A percentile compares a stretch with the other conserved stretches of the same genome.
Conservation (phyloP, 2,329 filamentous ascomycete species). For the Ceratocystis albifundus region DNA sequence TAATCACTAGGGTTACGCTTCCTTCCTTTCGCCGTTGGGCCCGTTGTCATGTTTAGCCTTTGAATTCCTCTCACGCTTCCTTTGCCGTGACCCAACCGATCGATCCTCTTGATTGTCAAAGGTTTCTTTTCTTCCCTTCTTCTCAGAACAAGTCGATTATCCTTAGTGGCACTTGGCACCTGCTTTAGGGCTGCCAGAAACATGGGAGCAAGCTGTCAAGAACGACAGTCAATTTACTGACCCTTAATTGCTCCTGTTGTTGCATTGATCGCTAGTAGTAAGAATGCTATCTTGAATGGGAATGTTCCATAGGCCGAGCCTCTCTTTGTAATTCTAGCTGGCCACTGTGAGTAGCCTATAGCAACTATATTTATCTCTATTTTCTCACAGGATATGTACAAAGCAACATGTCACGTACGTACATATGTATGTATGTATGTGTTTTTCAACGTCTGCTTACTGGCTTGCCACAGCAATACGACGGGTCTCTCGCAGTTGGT, state of each 20-base stretch:
- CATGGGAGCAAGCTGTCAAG: neutral
- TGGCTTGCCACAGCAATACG: too few relatives aligned
- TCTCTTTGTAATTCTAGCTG: too few relatives aligned
- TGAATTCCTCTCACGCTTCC: too few relatives aligned
- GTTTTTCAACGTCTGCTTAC: too few relatives aligned
- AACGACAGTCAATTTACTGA: neutral
- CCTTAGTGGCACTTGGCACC: neutral
- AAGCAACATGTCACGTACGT: too few relatives aligned
- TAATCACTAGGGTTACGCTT: neutral
- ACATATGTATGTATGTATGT: too few relatives aligned
- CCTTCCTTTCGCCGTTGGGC: neutral
- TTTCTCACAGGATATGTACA: too few relatives aligned
- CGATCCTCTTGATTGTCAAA: neutral
- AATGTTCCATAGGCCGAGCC: neutral
- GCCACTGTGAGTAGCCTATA: too few relatives aligned
- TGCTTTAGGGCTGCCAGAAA: neutral
- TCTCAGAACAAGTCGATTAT: neutral
- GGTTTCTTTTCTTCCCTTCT: neutral
- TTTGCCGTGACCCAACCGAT: neutral
- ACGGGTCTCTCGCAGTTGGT: too few relatives aligned
- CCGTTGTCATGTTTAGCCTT: neutral
- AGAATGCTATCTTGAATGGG: neutral
- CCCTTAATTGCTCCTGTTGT: neutral
- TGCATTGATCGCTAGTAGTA: neutral
- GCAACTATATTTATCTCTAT: too few relatives aligned